Base-by-base conservation (phyloP, 345 rosid species). In the Rubroshorea leprosula region DNA sequence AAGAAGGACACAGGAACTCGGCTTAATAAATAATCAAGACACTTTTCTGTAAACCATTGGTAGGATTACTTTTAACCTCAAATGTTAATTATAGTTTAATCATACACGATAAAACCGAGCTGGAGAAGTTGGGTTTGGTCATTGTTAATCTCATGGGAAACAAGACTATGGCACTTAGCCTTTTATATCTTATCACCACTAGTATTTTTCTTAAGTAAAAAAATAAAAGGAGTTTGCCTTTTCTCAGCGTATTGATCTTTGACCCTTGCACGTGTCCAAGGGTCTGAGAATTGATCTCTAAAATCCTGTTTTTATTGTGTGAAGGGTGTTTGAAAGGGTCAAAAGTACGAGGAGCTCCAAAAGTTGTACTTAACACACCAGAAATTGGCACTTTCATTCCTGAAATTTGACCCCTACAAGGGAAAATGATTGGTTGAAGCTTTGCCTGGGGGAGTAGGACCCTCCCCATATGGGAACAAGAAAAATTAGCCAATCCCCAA, bases 71-170 rank as follows among this genome's bases (percentile, higher is more conserved):
- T 14, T 46, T 3, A 43, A 44, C 20, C 38, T 23, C 60, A 52
- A 7, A 5, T 0, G 22, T 45, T n/a, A 23, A 16, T 21, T 44
- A 29, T 29, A 26, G 16, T 48, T 49, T 48, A 48, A 27, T 29
- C 23, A 10, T 24, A 13, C 10, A 13, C 16, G 6, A 7, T 14
- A 44, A 24, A 54, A 10, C 39, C 1, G 22, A 15, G 4, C 18
- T 35, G 0, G 14, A 20, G 25, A 19, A 47, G 17, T 29, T 58
- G 9, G 23, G 17, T 0, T 49, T 48, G 27, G 29, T 49, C 47
- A 49, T 49, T 60, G 55, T 60, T 60, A 19, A 60, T 20, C 55
- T 29, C 47, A 49, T 16, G 27, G 63, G 63, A 43, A 48, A 60
- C 63, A 49, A 14, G 24, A 60, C 29, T 49, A 31, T 21, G 17